Evolutionary conservation across 2,329 filamentous ascomycete species (phyloP).

Genomic region (Fusarium scirpi): DNA sequence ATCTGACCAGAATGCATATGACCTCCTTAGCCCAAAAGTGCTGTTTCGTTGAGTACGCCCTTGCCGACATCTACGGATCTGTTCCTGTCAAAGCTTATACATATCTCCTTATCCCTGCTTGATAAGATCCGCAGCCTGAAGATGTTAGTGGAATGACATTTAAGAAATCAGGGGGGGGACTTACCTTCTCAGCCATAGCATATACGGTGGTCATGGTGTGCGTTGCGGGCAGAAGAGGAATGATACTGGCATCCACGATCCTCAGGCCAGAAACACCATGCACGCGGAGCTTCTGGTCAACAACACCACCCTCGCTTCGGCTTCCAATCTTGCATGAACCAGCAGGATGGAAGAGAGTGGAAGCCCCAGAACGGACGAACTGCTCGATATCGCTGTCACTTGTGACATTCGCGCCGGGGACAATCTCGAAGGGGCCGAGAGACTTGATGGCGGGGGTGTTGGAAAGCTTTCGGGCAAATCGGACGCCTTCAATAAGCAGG

Average conservation of each 20-base stretch:
- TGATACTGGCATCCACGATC: conserved; percentile 55
- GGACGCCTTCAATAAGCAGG: conserved; percentile 23
- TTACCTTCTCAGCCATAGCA: conserved; percentile 48
- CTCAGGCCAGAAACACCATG: conserved; percentile 41
- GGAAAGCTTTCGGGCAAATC: conserved; percentile 24
- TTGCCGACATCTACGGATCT: fast-evolving
- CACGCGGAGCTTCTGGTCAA: conserved; percentile 42
- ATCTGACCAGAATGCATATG: not conserved
- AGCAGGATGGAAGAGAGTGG: conserved; percentile 37
- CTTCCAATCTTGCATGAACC: conserved; percentile 54
- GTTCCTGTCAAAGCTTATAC: not conserved
- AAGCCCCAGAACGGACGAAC: conserved; percentile 25
- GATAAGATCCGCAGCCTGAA: conserved; percentile 34
- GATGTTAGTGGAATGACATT: not conserved
- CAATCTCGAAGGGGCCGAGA: conserved; percentile 22
- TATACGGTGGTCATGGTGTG: conserved; percentile 48
- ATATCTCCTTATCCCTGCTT: conserved; percentile 1
- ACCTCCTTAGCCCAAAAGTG: not conserved
- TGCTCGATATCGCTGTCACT: conserved; percentile 30
- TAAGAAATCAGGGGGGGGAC: fast-evolving
- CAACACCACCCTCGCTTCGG: conserved; percentile 55
- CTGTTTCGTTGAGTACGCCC: fast-evolving
- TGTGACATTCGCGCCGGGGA: conserved; percentile 19
- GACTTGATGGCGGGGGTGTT: conserved; percentile 10
- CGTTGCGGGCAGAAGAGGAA: conserved; percentile 43